Percentiles rank a stretch among this genome's conserved stretches.
Conservation (phyloP, 805 yeast species). For the Cyberlindnera japonica region DNA sequence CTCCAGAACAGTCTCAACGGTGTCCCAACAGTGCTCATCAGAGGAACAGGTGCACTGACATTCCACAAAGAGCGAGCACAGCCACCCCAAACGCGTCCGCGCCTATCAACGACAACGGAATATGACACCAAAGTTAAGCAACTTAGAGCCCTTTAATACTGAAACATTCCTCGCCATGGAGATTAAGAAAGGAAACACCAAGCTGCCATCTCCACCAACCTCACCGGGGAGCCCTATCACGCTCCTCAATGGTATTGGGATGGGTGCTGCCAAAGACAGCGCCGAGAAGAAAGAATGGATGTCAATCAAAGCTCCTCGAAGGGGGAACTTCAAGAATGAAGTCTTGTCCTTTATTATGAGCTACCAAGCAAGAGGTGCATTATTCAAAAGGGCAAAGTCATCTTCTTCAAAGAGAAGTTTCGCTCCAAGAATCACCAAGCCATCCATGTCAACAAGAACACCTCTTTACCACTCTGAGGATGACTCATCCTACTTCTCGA, state of each 20-base stretch:
- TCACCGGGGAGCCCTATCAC: conserved; percentile 14
- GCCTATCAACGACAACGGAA: no score
- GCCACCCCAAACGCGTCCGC: no score
- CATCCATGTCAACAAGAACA: not conserved
- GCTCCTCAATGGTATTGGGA: not conserved
- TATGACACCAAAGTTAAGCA: no score
- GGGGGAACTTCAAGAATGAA: conserved; percentile 1
- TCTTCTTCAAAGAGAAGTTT: conserved; percentile 2
- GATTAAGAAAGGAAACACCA: not conserved
- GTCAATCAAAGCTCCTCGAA: conserved; percentile 3
- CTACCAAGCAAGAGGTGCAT: conserved; percentile 1
- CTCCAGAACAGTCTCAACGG: no score
- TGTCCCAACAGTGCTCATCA: no score
- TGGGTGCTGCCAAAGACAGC: not conserved
- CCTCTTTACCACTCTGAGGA: conserved; percentile 9
- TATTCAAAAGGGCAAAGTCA: not conserved
- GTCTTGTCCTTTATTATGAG: conserved; percentile 1
- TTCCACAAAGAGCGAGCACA: no score
- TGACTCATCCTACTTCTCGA: conserved; percentile 1
- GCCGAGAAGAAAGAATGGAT: conserved; percentile 1
- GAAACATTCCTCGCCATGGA: no score
- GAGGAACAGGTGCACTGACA: no score
- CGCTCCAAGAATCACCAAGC: conserved; percentile 2
- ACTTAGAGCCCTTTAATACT: no score
- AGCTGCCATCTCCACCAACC: conserved; percentile 19